phyloP scores from a whole-genome alignment of 2,329 filamentous ascomycete species.

The Fusarium sp. region DNA sequence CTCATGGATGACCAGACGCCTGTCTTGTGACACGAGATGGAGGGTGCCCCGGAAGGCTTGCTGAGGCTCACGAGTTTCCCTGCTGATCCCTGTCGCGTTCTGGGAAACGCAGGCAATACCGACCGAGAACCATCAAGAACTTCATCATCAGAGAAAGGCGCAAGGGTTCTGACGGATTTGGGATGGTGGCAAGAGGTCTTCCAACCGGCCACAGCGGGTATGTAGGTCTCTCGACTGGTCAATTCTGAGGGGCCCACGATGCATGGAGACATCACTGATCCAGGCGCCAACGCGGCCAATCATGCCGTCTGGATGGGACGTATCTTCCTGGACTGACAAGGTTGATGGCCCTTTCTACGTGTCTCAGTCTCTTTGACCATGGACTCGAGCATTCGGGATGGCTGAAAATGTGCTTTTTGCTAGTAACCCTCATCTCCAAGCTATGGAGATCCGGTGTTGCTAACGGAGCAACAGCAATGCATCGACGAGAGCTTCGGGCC shows the following conservation, averaged over 20 bases:
- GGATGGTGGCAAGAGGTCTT: slow-evolving; percentile 26
- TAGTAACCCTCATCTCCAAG: neutral
- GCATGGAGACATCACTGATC: slow-evolving; percentile 41
- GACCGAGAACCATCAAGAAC: neutral
- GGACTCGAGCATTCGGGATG: slow-evolving; percentile 2
- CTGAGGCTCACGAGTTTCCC: neutral
- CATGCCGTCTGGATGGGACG: slow-evolving; percentile 32
- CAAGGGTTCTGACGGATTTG: slow-evolving; percentile 29
- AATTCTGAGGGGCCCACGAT: slow-evolving; percentile 33
- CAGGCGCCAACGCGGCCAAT: slow-evolving; percentile 52
- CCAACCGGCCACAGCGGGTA: slow-evolving; percentile 40
- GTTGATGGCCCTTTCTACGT: slow-evolving; percentile 28
- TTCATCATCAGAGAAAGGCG: slow-evolving; percentile 6
- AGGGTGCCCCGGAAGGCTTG: slow-evolving; percentile 5
- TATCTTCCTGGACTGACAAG: slow-evolving; percentile 29
- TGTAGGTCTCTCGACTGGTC: slow-evolving; percentile 44
- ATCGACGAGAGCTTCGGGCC: neutral
- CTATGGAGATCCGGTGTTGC: neutral
- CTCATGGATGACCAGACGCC: slow-evolving; percentile 1
- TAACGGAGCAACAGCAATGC: neutral
- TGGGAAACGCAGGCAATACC: neutral
- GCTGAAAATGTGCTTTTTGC: slow-evolving; percentile 9
- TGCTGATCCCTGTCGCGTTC: neutral
- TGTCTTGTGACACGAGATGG: slow-evolving; percentile 8
- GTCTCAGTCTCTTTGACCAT: slow-evolving; percentile 22